These are phyloP conservation scores for Citeromyces hawaiiensis DNA, from an alignment of 1,139 yeast genomes.

Conservation along the genomic window DNA sequence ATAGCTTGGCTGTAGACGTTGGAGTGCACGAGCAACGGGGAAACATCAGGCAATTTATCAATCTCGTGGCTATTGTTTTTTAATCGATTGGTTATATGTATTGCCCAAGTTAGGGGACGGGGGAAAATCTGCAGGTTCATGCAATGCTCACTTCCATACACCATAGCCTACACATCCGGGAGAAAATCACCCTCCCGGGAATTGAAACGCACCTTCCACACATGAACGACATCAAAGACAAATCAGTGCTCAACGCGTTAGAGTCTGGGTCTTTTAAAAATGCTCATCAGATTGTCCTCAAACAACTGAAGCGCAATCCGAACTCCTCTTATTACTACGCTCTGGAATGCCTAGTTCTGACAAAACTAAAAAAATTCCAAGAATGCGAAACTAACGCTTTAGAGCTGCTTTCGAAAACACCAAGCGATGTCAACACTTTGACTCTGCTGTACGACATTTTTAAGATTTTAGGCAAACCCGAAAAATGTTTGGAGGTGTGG, in stretches of 20 bases:
- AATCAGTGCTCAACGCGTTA: neutral
- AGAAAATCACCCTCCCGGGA: no score
- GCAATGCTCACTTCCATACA: no score
- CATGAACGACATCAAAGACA: conserved; percentile 1
- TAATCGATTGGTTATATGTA: no score
- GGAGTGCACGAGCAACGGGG: no score
- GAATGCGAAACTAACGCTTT: conserved; percentile 30
- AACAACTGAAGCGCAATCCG: conserved; percentile 42
- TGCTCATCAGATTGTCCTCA: conserved; percentile 37
- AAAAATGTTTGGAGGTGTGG: conserved; percentile 29
- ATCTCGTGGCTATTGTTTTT: no score
- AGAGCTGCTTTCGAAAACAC: conserved; percentile 28
- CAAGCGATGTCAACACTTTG: conserved; percentile 42
- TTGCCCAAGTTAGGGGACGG: no score
- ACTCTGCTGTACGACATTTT: conserved; percentile 30
- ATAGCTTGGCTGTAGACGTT: no score
- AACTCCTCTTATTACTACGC: conserved; percentile 39
- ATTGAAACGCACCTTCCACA: neutral
- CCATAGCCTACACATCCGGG: no score
- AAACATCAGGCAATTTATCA: no score
- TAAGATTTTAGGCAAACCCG: conserved; percentile 19
- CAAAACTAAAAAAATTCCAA: conserved; percentile 25
- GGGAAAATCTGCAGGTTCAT: no score
- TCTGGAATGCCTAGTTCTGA: conserved; percentile 28
- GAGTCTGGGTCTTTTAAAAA: conserved; percentile 29